Base-by-base conservation (phyloP, 2,329 filamentous ascomycete species). In the Truncatella angustata region DNA sequence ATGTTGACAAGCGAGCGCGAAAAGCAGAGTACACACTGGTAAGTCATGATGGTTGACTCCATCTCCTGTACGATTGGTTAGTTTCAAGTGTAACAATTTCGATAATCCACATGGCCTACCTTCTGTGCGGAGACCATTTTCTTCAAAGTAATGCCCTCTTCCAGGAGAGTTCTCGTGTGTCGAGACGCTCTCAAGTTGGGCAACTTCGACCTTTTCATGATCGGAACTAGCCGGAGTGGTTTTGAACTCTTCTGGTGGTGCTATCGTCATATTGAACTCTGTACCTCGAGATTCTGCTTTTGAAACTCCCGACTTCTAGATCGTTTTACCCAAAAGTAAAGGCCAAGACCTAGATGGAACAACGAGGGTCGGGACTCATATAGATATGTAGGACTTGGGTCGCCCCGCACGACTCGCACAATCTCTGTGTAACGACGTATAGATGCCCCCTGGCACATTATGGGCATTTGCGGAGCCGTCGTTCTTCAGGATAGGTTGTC, bases 131-230 rank as follows among this genome's bases (percentile, higher is more conserved):
- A 49, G 14, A 11, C 46, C 46, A 28, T 37, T 28, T 28, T 49
- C 30, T 21, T 49, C 46, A 14, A 18, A 9, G 37, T 49, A 49
- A 9, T 37, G 20, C 3, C 46, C 32, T 26, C 37, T 39, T 4
- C 46, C 46, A 10, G 30, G 32, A 16, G 23, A 9, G 26, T 36
- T 37, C 12, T 49, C 46, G 4, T 49, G 46, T 14, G 46, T 49
- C 7, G 32, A 39, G n/a, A 39, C 46, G 10, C 37, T n/a, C 21
- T 49, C 46, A 23, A 49, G 46, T 20, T 49, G 46, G 9, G 35
- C 2, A 6, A 49, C 46, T 24, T 49, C 46, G 14, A 20, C 46
- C 46, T 49, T 49, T 24, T 49, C 46, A 9, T 36, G 46, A 23
- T 49, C 46, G 16, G 46, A 23, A 16, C 43, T 46, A 7, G 43